Evolutionary conservation across 2,329 filamentous ascomycete genomes (phyloP).

Genomic region (Teratosphaeria zuluensis): DNA sequence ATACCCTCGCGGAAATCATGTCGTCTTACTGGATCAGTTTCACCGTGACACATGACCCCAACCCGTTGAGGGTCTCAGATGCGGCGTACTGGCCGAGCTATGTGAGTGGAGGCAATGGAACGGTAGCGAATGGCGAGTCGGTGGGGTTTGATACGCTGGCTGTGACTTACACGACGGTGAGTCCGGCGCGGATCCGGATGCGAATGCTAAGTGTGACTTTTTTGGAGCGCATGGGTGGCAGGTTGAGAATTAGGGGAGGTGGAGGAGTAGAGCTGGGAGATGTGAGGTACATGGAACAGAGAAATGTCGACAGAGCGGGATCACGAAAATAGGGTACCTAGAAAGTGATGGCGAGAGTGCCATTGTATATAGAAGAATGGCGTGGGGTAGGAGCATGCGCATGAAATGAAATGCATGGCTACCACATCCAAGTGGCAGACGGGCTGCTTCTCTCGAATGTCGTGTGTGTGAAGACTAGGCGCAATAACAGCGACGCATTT

Average conservation of each 20-base stretch:
- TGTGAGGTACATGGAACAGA: too few species aligned
- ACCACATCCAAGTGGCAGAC: too few species aligned
- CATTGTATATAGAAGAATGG: too few species aligned
- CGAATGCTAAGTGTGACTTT: conserved; percentile 12
- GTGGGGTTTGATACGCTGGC: conserved; percentile 11
- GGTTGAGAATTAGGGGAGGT: neutral
- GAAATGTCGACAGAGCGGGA: too few species aligned
- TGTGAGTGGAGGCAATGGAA: conserved; percentile 5
- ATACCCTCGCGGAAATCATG: conserved; percentile 9
- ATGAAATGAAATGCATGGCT: too few species aligned
- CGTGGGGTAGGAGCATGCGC: too few species aligned
- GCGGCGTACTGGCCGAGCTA: conserved; percentile 12
- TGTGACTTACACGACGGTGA: conserved; percentile 9
- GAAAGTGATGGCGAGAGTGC: too few species aligned
- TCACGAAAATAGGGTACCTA: too few species aligned
- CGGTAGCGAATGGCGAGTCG: conserved; percentile 5
- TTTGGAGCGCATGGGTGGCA: conserved; percentile 4
- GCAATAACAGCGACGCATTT: too few species aligned
- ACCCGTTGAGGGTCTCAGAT: conserved; percentile 4
- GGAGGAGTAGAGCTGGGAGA: too few species aligned
- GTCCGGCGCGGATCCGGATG: conserved; percentile 9
- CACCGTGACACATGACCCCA: conserved; percentile 8
- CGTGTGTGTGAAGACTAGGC: too few species aligned
- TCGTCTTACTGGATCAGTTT: conserved; percentile 12
- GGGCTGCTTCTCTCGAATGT: too few species aligned